Evolutionary conservation across 345 rosid species (phyloP), one percentile per base, ranked within the genome.

Genomic region (Anacardium occidentale): DNA sequence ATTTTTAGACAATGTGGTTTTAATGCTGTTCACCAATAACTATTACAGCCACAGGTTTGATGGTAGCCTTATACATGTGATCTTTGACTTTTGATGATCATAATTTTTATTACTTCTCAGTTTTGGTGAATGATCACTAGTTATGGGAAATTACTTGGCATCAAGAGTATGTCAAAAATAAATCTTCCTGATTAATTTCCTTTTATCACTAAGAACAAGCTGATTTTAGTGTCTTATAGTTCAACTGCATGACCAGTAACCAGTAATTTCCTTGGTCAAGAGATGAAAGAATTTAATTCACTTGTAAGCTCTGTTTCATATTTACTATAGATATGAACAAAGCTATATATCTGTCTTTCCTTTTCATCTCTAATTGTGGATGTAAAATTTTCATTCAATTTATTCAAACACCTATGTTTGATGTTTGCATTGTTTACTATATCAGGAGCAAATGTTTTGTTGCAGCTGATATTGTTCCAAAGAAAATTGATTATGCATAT

Each of bases 381-480:
- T 25, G 34, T 24, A 45, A 29, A 9, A 21, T 40, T 48, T 8
- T 37, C 42, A 52, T 3, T n/a, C n/a, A n/a, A n/a, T 66, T 17
- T 56, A 24, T 37, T 50, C 21, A 55, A 29, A 2, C 61, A 44
- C 44, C n/a, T 62, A 10, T 65, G 26, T 37, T 70, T 76, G 64
- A 63, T 70, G 68, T 54, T 62, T 54, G 47, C 55, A 20, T 79
- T 62, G 22, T 84, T 71, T 70, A 59, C 67, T 62, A 32, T 79
- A 79, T 78, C 80, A 94, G 99, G 85, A 77, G 83, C 82, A 79
- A 82, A 64, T 87, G 81, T 72, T 97, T 95, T 26, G 83, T 82
- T 76, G 97, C 96, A 24, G 69, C 92, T 77, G 99, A 95, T 75
- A 66, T 92, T 60, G 96, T 92, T 85, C 89, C 89, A 32, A 83